Conservation (phyloP, 2,329 filamentous ascomycete genomes). For the Calonectria pauciramosa region DNA sequence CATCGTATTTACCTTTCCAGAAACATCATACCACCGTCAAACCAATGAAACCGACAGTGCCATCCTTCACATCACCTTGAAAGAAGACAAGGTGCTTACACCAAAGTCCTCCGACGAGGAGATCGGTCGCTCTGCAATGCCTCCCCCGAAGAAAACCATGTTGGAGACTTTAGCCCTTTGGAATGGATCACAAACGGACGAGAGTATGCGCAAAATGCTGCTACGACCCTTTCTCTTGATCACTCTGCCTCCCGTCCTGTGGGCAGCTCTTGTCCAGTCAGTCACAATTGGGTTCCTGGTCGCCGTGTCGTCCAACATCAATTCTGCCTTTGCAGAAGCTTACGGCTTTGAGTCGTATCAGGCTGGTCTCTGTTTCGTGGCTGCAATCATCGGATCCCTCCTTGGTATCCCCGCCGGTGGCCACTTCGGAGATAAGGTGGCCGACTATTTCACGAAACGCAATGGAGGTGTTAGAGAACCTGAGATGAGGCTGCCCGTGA, state of each 20-base stretch:
- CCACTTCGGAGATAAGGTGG: conserved; percentile 60
- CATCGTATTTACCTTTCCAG: conserved; percentile 67
- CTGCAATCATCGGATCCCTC: conserved; percentile 61
- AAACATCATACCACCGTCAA: conserved; percentile 62
- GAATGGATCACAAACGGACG: conserved; percentile 57
- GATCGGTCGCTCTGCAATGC: conserved; percentile 2
- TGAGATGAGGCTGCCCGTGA: conserved; percentile 71
- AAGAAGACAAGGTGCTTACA: conserved; percentile 26
- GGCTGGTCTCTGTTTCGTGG: conserved; percentile 65
- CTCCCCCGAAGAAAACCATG: conserved; percentile 45
- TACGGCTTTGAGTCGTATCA: conserved; percentile 62
- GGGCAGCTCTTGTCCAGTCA: conserved; percentile 67
- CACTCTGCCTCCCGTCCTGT: conserved; percentile 65
- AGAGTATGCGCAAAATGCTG: conserved; percentile 62
- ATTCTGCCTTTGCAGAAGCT: conserved; percentile 55
- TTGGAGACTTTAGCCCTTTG: conserved; percentile 56
- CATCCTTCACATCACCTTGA: conserved; percentile 14
- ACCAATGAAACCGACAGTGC: conserved; percentile 24
- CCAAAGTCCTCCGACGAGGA: conserved; percentile 34
- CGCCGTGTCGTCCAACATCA: conserved; percentile 67
- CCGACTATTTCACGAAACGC: conserved; percentile 62
- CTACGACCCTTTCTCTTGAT: conserved; percentile 65
- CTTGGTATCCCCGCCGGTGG: conserved; percentile 66
- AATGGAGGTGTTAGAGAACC: conserved; percentile 71
- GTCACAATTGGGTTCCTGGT: conserved; percentile 69